Conservation (phyloP, 2,329 filamentous ascomycete genomes). For the Hymenoscyphus occultus region DNA sequence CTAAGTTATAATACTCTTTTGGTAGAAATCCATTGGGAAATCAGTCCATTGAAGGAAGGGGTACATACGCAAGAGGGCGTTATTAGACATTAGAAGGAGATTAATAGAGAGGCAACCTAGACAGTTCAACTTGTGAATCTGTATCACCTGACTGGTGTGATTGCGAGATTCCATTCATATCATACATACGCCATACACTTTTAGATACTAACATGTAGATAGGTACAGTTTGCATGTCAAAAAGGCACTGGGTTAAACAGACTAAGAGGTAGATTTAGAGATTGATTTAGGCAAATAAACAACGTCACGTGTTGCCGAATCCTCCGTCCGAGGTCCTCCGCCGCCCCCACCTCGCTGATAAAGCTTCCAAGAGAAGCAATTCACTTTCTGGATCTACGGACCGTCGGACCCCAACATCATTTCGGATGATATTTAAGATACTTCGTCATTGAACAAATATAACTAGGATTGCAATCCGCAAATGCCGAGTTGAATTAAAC, state of each 20-base stretch:
- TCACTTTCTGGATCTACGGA: not conserved
- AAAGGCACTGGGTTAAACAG: not conserved
- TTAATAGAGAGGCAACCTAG: no score
- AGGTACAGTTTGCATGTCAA: not conserved
- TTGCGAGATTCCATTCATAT: not conserved
- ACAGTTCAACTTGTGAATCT: not conserved
- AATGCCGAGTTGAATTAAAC: conserved; percentile 1
- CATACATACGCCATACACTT: no score
- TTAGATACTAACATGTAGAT: not conserved
- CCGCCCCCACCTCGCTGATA: not conserved
- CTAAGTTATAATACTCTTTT: conserved; percentile 17
- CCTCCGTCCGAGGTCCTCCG: not conserved
- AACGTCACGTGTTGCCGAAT: not conserved
- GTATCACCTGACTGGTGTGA: not conserved
- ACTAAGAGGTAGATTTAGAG: not conserved
- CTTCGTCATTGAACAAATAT: not conserved
- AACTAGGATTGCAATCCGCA: conserved; percentile 4
- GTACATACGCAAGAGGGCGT: no score
- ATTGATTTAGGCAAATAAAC: not conserved
- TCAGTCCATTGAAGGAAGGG: no score
- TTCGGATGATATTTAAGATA: not conserved
- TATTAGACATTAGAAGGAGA: no score
- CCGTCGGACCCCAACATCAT: conserved; percentile 1
- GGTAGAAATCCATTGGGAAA: not conserved
- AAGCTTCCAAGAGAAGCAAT: not conserved